A percentile compares a stretch with the other conserved stretches of the same genome.
Evolutionary conservation across 306 rosid species (phyloP).

Genomic region (Fragaria iinumae): DNA sequence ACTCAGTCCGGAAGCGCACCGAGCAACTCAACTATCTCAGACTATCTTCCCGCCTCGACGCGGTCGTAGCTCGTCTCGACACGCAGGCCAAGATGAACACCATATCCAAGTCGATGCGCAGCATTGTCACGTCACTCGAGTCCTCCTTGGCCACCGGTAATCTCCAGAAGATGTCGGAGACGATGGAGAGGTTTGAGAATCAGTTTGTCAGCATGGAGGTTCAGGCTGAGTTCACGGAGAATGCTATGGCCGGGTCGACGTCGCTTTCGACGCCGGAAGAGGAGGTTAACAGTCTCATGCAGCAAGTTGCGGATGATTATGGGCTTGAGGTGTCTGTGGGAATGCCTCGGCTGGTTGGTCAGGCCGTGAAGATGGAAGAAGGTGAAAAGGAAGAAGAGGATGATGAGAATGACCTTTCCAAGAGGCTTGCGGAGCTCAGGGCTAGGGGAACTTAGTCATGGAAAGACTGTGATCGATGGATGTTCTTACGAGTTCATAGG

Average conservation of each 20-base stretch:
- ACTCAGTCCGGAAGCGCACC: slow-evolving; percentile 80
- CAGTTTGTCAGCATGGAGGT: slow-evolving; percentile 98
- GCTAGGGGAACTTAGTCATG: slow-evolving; percentile 62
- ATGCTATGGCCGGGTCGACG: slow-evolving; percentile 91
- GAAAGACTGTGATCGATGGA: neutral
- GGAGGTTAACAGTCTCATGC: slow-evolving; percentile 89
- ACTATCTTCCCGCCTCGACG: slow-evolving; percentile 71
- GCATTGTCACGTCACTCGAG: slow-evolving; percentile 84
- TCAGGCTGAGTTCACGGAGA: slow-evolving; percentile 97
- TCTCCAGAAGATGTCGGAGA: slow-evolving; percentile 95
- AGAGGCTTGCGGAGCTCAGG: slow-evolving; percentile 94
- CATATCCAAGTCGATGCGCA: slow-evolving; percentile 79
- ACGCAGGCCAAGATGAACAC: slow-evolving; percentile 95
- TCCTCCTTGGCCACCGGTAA: slow-evolving; percentile 69
- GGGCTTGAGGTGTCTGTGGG: slow-evolving; percentile 95
- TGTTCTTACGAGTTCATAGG: too few species aligned
- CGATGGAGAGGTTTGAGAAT: slow-evolving; percentile 89
- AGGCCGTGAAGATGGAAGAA: slow-evolving; percentile 80
- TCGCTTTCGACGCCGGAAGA: slow-evolving; percentile 91
- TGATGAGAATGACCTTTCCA: slow-evolving; percentile 47
- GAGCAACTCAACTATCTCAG: slow-evolving; percentile 98
- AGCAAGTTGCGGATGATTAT: slow-evolving; percentile 92
- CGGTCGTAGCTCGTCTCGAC: slow-evolving; percentile 86
- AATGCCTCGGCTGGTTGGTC: slow-evolving; percentile 75
- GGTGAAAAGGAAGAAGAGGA: slow-evolving; percentile 81